phyloP scores from a whole-genome alignment of 2,329 filamentous ascomycete species.

The Waltergamsia citrina region DNA sequence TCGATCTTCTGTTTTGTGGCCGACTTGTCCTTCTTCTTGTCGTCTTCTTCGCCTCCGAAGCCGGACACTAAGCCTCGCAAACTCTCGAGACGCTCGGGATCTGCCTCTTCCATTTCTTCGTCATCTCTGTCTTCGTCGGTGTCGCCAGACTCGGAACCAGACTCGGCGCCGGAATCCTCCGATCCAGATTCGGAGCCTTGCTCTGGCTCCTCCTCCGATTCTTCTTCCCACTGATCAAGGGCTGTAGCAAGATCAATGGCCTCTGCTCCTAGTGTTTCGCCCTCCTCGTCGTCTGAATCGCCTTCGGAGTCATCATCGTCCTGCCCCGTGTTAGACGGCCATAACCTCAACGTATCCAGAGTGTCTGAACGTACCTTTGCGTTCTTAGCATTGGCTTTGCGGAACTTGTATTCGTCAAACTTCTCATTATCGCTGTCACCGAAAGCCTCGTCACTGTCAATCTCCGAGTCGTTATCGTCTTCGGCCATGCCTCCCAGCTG shows the following conservation, averaged over 20 bases:
- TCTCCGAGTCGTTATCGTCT: conserved; percentile 53
- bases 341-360: conserved; percentile 1
- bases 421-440: conserved; percentile 80
- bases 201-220: conserved; percentile 37
- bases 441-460: conserved; percentile 71
- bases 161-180: conserved; percentile 32
- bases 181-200: conserved; percentile 26
- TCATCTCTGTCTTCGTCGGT: conserved; percentile 37
- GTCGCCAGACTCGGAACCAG: conserved; percentile 27
- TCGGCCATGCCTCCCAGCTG: conserved; percentile 53
- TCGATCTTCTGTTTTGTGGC: conserved; percentile 58
- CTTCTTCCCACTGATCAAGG: conserved; percentile 43
- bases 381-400: conserved; percentile 27
- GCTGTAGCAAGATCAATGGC: conserved; percentile 50
- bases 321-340: conserved; percentile 1
- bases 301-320: conserved; percentile 51
- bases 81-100: conserved; percentile 50
- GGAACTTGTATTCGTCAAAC: conserved; percentile 63
- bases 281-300: conserved; percentile 41
- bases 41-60: conserved; percentile 55
- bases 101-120: conserved; percentile 38
- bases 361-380: background rate
- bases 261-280: conserved; percentile 47
- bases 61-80: conserved; percentile 61
- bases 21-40: conserved; percentile 29